phyloP scores from a whole-genome alignment of 345 rosid species.

The Reutealis trisperma region DNA sequence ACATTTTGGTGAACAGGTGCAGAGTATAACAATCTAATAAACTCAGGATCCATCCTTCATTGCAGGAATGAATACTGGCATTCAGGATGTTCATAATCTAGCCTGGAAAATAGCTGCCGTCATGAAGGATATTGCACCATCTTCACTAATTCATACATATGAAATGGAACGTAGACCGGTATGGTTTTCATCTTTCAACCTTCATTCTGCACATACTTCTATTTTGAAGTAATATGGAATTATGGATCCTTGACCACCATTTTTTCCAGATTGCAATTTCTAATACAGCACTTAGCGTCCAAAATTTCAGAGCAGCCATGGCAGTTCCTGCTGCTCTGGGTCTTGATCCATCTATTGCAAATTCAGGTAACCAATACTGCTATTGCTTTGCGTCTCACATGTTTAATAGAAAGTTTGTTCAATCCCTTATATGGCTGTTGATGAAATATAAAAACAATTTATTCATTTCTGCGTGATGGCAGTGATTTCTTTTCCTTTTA shows the following conservation, averaged over 20 bases:
- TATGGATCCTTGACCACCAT: conserved; percentile 30
- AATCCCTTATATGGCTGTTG: background rate
- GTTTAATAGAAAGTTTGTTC: background rate
- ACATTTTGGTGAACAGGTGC: background rate
- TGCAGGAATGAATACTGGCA: conserved; percentile 97
- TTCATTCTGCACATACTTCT: conserved; percentile 10
- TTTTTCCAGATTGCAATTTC: conserved; percentile 65
- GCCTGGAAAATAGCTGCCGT: conserved; percentile 93
- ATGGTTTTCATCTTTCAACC: conserved; percentile 31
- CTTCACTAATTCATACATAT: conserved; percentile 68
- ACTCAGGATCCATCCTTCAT: background rate
- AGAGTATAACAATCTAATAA: background rate
- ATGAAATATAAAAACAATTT: background rate
- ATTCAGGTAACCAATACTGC: conserved; percentile 53
- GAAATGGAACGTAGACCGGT: conserved; percentile 92
- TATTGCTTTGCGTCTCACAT: conserved; percentile 17
- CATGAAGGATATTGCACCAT: conserved; percentile 56
- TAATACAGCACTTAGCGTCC: conserved; percentile 79
- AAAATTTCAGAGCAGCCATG: conserved; percentile 92
- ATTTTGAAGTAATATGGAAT: conserved; percentile 15
- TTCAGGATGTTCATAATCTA: conserved; percentile 95
- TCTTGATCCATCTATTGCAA: conserved; percentile 75
- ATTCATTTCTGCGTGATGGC: background rate
- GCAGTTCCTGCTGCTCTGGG: conserved; percentile 88
- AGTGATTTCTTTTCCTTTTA: background rate